These are phyloP conservation scores for Coemansia sp. DNA, from an alignment of 192 early-diverging fungal species.

Conservation along the genomic window DNA sequence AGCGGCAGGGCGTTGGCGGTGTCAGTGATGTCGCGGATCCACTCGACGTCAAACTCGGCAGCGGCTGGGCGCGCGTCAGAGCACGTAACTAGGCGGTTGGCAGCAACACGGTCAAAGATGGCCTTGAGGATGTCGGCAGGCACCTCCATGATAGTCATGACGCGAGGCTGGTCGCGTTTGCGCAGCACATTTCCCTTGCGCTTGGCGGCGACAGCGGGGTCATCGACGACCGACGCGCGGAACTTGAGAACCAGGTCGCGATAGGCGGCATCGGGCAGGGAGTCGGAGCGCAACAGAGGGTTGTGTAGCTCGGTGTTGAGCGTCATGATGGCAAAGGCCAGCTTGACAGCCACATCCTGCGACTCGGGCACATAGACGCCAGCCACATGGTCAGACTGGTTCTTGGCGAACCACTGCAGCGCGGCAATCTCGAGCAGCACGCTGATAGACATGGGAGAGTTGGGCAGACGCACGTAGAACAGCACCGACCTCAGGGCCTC, in stretches of 20 bases:
- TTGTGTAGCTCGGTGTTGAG: constrained; percentile 55
- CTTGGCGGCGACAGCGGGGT: constrained; percentile 39
- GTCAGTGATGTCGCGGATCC: constrained; percentile 44
- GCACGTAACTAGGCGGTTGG: constrained; percentile 43
- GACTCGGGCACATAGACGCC: constrained; percentile 47
- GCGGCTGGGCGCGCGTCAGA: constrained; percentile 44
- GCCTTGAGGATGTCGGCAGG: constrained; percentile 31
- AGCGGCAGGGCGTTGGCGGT: constrained; percentile 17
- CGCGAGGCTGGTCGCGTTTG: constrained; percentile 56
- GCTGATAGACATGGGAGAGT: constrained; percentile 33
- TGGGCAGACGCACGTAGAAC: constrained; percentile 48
- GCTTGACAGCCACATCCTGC: constrained; percentile 48
- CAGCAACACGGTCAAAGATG: constrained; percentile 44
- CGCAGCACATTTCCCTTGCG: constrained; percentile 56
- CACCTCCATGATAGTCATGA: constrained; percentile 52
- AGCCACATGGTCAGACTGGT: constrained; percentile 17
- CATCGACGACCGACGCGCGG: constrained; percentile 52
- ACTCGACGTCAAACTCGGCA: constrained; percentile 49
- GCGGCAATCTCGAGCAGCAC: constrained; percentile 48
- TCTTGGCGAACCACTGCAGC: constrained; percentile 48
- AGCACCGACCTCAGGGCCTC: constrained; percentile 53
- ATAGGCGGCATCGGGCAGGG: constrained; percentile 39
- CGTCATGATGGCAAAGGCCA: constrained; percentile 51
- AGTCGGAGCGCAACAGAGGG: constrained; percentile 39
- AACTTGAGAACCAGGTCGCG: constrained; percentile 46